phyloP scores from a whole-genome alignment of 345 rosid genomes.

The Sisymbrium irio region DNA sequence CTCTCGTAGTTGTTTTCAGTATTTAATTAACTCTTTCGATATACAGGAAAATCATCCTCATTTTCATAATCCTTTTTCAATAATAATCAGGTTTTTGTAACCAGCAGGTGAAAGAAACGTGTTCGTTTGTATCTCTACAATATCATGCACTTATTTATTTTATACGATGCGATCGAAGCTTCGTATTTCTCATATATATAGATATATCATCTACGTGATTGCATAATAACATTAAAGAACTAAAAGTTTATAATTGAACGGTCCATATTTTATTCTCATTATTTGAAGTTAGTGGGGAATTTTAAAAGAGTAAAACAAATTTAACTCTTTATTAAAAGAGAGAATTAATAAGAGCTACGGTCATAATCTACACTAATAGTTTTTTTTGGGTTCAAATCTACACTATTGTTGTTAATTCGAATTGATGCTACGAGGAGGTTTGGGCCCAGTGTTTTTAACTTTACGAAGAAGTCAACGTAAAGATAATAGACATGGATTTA shows the following conservation, averaged over 20 bases:
- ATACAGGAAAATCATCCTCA: background rate
- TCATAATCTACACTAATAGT: background rate
- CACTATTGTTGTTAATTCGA: background rate
- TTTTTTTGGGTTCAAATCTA: too few relatives aligned
- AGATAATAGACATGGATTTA: background rate
- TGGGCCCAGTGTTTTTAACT: background rate
- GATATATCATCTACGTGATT: too few relatives aligned
- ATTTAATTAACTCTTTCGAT: background rate
- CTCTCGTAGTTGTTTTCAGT: background rate
- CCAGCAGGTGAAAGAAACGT: constrained; percentile 25
- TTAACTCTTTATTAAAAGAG: background rate
- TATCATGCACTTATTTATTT: background rate
- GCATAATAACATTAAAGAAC: background rate
- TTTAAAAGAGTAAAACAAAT: background rate
- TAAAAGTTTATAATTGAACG: background rate
- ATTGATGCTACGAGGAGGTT: background rate
- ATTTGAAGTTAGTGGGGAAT: constrained; percentile 8
- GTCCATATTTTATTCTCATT: background rate
- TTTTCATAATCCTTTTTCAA: background rate
- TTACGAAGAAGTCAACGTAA: background rate
- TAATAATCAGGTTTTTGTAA: background rate
- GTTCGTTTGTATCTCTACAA: background rate
- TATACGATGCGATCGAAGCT: background rate
- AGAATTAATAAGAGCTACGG: background rate
- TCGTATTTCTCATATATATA: background rate